Conservation (phyloP, 345 rosid genomes). For the Moricandia moricandioides region DNA sequence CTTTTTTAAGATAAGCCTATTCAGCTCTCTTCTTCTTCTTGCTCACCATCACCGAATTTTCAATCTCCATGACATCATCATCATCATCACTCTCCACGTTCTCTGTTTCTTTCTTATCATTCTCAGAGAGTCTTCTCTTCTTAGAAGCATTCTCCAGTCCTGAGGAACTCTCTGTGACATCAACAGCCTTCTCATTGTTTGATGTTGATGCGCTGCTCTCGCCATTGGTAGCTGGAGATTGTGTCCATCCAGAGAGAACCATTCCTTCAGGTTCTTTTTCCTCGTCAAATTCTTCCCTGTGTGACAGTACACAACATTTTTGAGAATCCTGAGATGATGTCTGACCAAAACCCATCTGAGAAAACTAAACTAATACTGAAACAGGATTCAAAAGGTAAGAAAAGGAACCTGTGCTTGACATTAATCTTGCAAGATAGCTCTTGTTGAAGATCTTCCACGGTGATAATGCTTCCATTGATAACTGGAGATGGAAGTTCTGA, state of each 20-base stretch:
- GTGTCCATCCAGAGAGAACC: conserved; percentile 91
- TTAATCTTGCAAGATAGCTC: conserved; percentile 80
- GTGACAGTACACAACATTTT: conserved; percentile 6
- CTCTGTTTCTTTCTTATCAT: conserved; percentile 34
- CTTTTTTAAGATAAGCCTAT: conserved; percentile 17
- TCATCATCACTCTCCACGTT: conserved; percentile 48
- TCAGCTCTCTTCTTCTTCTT: conserved; percentile 55
- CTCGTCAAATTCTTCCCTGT: conserved; percentile 92
- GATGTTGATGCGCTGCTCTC: conserved; percentile 60
- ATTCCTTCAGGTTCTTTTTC: conserved; percentile 98
- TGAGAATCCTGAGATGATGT: neutral
- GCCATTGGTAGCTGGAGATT: conserved; percentile 47
- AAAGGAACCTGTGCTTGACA: conserved; percentile 77
- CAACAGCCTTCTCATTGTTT: conserved; percentile 30
- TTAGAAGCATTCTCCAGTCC: conserved; percentile 36
- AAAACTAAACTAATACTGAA: neutral
- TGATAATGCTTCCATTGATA: conserved; percentile 64
- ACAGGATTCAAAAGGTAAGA: neutral
- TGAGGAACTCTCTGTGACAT: conserved; percentile 41
- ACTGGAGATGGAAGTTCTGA: conserved; percentile 79
- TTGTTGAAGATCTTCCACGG: conserved; percentile 88
- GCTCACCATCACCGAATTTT: conserved; percentile 47
- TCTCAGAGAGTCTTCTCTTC: conserved; percentile 54
- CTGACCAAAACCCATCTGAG: neutral
- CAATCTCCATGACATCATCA: conserved; percentile 54